Evolutionary conservation across 345 rosid species (phyloP), one percentile per base, ranked within the genome.

Genomic region (Combretum micranthum): DNA sequence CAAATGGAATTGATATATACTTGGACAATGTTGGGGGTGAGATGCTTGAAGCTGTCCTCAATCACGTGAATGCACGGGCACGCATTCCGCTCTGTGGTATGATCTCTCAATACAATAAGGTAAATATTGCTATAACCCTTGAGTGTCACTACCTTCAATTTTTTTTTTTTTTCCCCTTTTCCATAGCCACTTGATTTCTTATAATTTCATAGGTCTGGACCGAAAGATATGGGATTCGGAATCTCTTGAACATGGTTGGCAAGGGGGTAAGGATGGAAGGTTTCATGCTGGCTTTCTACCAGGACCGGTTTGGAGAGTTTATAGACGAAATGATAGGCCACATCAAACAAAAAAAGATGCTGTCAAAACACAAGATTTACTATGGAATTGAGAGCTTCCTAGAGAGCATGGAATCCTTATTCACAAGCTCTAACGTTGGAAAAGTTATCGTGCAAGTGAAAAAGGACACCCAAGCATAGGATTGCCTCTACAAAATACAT

Each of bases 41-140:
- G 55, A 73, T 70, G 73, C 65, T 77, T 6, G 81, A 73, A 32
- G 81, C 76, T 13, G 81, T 73, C n/a, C 75, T 77, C 19, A 73
- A 73, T 57, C 78, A 77, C 43, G 71, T 73, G 15, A 73, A 77
- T 23, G 12, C 3, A 1, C 42, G 25, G 18, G 82, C 78, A 2
- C 55, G 69, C 14, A 70, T 77, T 20, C 52, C 67, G 0, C 47
- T 73, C 1, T 73, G 74, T 13, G 78, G 78, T 59, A 77, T 73
- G 82, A 77, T 77, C 3, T 77, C 78, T 22, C 61, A 68, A 19
- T 77, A 77, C 17, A 73, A 73, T 21, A 63, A 77, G 78, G 78
- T 77, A 44, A n/a, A 43, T 11, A 20, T 9, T 16, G 3, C 17
- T 16, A 12, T 21, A 48, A 10, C 2, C 11, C 20, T 16, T 48